Percentiles rank a stretch among this genome's conserved stretches.
Conservation (phyloP, 176 grass and related monocot genomes). For the Oryza officinalis region DNA sequence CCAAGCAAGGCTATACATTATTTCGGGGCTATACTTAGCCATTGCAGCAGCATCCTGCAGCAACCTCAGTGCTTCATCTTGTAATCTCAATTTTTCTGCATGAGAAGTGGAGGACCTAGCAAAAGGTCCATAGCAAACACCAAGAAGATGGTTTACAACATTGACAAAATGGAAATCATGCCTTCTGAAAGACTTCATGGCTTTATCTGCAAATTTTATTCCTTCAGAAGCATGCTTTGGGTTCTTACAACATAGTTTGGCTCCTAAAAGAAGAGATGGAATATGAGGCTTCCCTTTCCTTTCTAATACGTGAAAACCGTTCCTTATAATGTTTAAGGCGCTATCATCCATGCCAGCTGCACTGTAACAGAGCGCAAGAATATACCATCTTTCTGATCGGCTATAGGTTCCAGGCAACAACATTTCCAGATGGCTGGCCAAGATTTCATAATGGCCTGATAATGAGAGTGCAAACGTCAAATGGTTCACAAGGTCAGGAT, state of each 20-base stretch:
- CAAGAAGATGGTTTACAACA: slow-evolving; percentile 77
- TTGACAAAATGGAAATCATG: slow-evolving; percentile 65
- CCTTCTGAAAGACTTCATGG: slow-evolving; percentile 61
- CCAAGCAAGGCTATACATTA: slow-evolving; percentile 79
- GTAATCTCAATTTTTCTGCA: slow-evolving; percentile 64
- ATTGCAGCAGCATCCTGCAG: slow-evolving; percentile 55
- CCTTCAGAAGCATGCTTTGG: slow-evolving; percentile 74
- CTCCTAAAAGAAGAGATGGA: slow-evolving; percentile 87
- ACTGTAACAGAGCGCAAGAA: slow-evolving; percentile 91
- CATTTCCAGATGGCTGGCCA: slow-evolving; percentile 77
- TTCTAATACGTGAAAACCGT: slow-evolving; percentile 59
- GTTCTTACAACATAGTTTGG: slow-evolving; percentile 89
- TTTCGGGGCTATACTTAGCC: slow-evolving; percentile 71
- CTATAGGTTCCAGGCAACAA: slow-evolving; percentile 84
- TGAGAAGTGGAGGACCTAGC: slow-evolving; percentile 71
- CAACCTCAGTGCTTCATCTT: slow-evolving; percentile 62
- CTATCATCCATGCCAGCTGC: slow-evolving; percentile 71
- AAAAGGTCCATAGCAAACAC: slow-evolving; percentile 75
- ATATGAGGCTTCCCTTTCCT: slow-evolving; percentile 81
- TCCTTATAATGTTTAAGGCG: slow-evolving; percentile 89
- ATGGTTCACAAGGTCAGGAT: slow-evolving; percentile 90
- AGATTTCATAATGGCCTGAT: slow-evolving; percentile 78
- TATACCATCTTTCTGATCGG: slow-evolving; percentile 89
- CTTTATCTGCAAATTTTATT: slow-evolving; percentile 70
- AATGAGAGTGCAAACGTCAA: slow-evolving; percentile 74